Evolutionary conservation across 1,284 basidiomycete genomes (phyloP).

Genomic region (Dichomitus squalens): DNA sequence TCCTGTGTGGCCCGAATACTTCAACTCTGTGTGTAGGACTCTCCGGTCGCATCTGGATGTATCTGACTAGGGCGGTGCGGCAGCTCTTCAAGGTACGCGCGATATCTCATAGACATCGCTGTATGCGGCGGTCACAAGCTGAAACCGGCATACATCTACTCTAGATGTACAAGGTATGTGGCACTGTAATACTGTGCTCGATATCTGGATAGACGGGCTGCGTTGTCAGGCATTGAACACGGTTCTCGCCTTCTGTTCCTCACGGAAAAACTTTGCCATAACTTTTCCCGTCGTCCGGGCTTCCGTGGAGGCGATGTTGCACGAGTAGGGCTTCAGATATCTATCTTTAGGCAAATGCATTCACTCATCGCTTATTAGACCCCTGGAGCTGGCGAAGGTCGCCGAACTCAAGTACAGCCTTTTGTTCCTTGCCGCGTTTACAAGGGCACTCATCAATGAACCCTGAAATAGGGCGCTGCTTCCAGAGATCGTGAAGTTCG

Average conservation of each 20-base stretch:
- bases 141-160: neutral
- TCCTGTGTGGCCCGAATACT: constrained; percentile 58
- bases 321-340: constrained; percentile 50
- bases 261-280: constrained; percentile 80
- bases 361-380: constrained; percentile 43
- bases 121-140: neutral
- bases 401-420: constrained; percentile 80
- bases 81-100: constrained; percentile 30
- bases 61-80: neutral
- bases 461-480: constrained; percentile 63
- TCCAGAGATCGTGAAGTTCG: constrained; percentile 81
- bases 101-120: neutral
- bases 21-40: constrained; percentile 48
- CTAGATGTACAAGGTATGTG: constrained; percentile 27
- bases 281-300: constrained; percentile 78
- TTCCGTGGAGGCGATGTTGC: constrained; percentile 79
- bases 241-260: constrained; percentile 86
- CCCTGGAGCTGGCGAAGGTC: constrained; percentile 77
- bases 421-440: neutral
- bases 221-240: constrained; percentile 80
- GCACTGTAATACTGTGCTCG: neutral
- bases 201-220: neutral
- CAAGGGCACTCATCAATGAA: neutral
- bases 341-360: neutral
- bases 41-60: too few relatives aligned